Percentiles rank a stretch among this genome's conserved stretches.
phyloP scores from a whole-genome alignment of 192 early-diverging fungal species.

The Linnemannia zychae region DNA sequence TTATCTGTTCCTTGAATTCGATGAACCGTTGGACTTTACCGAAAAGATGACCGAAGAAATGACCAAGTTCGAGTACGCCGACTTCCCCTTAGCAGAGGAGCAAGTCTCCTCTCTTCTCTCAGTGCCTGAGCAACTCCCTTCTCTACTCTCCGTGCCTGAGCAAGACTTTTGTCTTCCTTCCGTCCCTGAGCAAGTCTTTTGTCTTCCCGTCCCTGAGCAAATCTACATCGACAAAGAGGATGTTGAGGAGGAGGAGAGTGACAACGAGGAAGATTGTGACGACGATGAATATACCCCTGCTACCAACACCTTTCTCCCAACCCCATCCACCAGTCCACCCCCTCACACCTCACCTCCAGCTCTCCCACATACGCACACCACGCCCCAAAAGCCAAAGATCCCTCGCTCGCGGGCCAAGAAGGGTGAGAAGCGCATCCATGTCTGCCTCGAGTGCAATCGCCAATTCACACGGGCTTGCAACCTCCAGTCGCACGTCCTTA shows the following conservation, averaged over 20 bases:
- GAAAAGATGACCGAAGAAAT: neutral
- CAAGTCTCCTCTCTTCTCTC: no score
- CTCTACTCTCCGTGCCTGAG: no score
- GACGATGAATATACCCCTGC: neutral
- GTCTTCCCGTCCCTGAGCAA: neutral
- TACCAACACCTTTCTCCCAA: neutral
- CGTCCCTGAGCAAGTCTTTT: neutral
- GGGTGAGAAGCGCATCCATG: neutral
- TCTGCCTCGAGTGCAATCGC: neutral
- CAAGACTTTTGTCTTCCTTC: no score
- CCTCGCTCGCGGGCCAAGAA: neutral
- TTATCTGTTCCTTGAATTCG: neutral
- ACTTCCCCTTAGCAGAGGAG: no score
- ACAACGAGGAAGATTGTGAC: neutral
- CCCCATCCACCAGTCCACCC: neutral
- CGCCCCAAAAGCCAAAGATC: neutral
- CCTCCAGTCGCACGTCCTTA: neutral
- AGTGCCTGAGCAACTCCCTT: no score
- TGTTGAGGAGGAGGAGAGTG: neutral
- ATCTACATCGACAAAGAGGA: neutral
- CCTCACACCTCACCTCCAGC: neutral
- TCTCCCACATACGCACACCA: neutral
- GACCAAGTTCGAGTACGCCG: slow-evolving; percentile 1
- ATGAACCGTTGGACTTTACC: neutral
- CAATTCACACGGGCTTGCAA: neutral